Evolutionary conservation across 2,329 filamentous ascomycete species (phyloP), one percentile per base, ranked within the genome.

Genomic region (Fusarium coicis): DNA sequence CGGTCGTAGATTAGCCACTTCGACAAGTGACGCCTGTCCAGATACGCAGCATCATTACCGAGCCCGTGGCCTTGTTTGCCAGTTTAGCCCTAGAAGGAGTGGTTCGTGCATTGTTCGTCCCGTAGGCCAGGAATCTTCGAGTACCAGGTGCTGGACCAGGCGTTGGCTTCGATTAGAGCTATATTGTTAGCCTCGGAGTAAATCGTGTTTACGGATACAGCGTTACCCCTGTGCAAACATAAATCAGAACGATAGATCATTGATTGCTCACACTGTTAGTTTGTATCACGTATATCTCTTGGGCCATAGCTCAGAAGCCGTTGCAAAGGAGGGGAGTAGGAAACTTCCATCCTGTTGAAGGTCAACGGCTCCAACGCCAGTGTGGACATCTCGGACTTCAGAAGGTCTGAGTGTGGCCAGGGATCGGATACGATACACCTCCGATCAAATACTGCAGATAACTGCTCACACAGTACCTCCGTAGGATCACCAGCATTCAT

Each of bases 81-180:
- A 62, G 42, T 67, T 54, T 61, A 23, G 32, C 52, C 64, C 61
- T 61, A 56, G 61, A 26, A 30, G 19, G 61, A 49, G 43, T 75
- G 72, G 70, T 59, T 61, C 68, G 68, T 76, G 58, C 73, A 54
- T 55, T 63, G 36, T 52, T 66, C 62, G 62, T 55, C 63, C 54
- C 47, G 53, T 61, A 55, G 55, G 67, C 44, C 63, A 57, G 55
- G 62, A 68, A 55, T 32, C 52, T 59, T 62, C 59, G 40, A 63
- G 50, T 70, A 60, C 63, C 57, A 71, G 59, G 49, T 63, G 50
- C 59, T 73, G 73, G 73, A 59, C 70, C 39, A 44, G 62, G 57
- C 49, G 50, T 40, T 49, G 53, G 70, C 63, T 61, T 63, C 63
- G 62, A 56, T 74, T 68, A 30, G 44, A 59, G 65, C 28, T 52